Evolutionary conservation across 2,329 filamentous ascomycete species (phyloP).

Genomic region (Rutstroemia sp.): DNA sequence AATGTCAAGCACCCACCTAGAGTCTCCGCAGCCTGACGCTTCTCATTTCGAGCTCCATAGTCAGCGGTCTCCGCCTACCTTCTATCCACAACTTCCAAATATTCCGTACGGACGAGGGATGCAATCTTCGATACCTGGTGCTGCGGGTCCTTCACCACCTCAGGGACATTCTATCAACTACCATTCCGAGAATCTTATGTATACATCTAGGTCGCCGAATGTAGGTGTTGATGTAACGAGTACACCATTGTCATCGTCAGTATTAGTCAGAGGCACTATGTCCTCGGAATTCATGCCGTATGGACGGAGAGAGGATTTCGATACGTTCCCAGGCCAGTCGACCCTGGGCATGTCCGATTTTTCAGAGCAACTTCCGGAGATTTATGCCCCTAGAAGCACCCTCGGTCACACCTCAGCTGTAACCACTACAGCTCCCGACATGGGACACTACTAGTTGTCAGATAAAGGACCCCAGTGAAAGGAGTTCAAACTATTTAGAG

Average conservation of each 20-base stretch:
- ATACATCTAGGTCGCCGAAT: neutral
- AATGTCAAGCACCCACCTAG: conserved; percentile 4
- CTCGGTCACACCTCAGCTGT: neutral
- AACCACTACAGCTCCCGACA: neutral
- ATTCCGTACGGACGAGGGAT: neutral
- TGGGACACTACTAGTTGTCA: neutral
- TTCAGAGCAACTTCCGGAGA: neutral
- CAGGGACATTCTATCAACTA: neutral
- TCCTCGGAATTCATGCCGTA: neutral
- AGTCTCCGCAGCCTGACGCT: conserved; percentile 2
- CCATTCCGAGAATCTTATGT: neutral
- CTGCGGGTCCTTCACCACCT: neutral
- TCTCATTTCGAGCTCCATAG: conserved; percentile 3
- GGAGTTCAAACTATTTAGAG: too few relatives aligned
- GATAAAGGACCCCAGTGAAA: neutral
- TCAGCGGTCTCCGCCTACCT: conserved; percentile 1
- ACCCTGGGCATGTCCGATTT: neutral
- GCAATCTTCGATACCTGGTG: neutral
- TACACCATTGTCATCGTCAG: conserved; percentile 1
- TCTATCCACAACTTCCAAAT: conserved; percentile 1
- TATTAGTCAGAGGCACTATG: neutral
- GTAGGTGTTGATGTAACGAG: neutral
- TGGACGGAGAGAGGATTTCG: conserved; percentile 3
- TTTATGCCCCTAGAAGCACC: neutral
- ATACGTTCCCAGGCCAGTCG: neutral